These are phyloP conservation scores for Colletotrichum sp. DNA, from an alignment of 2,329 filamentous ascomycete species.

Conservation along the genomic window DNA sequence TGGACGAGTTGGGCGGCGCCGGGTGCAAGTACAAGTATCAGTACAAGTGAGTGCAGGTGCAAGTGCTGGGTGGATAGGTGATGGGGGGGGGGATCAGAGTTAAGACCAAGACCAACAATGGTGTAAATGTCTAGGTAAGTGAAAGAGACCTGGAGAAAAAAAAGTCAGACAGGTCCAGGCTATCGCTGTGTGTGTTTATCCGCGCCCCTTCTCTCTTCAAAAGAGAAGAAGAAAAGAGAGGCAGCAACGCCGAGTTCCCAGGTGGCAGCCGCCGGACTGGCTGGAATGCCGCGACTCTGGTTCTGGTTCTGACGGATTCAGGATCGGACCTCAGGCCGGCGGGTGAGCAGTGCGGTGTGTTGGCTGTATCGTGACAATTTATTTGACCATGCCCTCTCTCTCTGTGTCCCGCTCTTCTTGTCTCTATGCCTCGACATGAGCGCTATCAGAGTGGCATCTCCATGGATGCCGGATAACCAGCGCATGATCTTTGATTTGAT, in stretches of 20 bases:
- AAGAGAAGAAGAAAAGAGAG: background rate
- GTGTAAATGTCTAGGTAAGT: background rate
- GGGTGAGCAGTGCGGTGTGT: slow-evolving; percentile 4
- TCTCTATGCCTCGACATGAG: background rate
- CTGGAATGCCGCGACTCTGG: background rate
- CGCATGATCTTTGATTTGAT: background rate
- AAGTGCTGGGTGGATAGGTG: background rate
- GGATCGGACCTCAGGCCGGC: background rate
- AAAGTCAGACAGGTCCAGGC: background rate
- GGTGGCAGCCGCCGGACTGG: background rate
- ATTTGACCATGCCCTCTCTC: background rate
- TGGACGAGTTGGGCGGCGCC: background rate
- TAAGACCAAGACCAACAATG: background rate
- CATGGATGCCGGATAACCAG: background rate
- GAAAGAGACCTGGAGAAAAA: background rate
- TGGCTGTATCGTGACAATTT: background rate
- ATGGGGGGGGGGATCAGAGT: background rate
- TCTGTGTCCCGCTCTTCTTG: background rate
- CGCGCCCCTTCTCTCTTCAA: background rate
- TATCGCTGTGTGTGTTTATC: background rate
- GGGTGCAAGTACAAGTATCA: background rate
- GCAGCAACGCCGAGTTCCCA: background rate
- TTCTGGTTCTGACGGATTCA: background rate
- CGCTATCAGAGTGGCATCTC: background rate
- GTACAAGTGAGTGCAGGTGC: background rate